Base-by-base conservation (phyloP, 345 rosid genomes). In the Salix exigua region DNA sequence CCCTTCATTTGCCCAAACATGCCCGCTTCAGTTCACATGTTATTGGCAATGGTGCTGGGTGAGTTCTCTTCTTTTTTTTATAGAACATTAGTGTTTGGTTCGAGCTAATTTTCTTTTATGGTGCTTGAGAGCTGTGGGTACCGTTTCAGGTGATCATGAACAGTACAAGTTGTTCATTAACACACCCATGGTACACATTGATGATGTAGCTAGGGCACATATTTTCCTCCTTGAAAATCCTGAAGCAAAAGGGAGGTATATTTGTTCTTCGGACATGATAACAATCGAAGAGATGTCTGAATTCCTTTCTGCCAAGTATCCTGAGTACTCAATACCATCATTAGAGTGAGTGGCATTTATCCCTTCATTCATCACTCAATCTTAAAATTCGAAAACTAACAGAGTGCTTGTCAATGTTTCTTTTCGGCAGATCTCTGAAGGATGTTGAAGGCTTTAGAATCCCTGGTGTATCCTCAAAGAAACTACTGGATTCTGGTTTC, bases 201-300 rank as follows among this genome's bases (percentile, higher is more conserved):
- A 91, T 61, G 94, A 89, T 9, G 80, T 85, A 65, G 86, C 86
- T 2, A 87, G 87, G 1, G 88, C 92, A 10, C 86, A 86, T 73
- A 85, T 88, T 19, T 89, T 75, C 74, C 82, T 91, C 38, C 60
- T 89, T 26, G 92, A 88, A 66, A 58, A 71, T 74, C 87, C 87
- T 17, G 23, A 70, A 8, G 80, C 92, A 2, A 84, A 84, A 64
- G 92, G 94, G 5, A 87, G 94, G 77, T 89, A 81, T 68, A 87
- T 85, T 28, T 89, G 89, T 58, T 86, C 89, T 44, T 86, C 88
- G 26, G 71, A 68, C 62, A 70, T 21, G 9, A 66, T 85, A 62
- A 84, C 86, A 35, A 72, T 84, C 35, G 79, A 82, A 50, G 83
- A 85, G 71, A 76, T 85, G 80, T 69, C 78, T 18, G 73, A 79